Conservation (phyloP, 176 grass and related monocot genomes). For the Avena atlantica region DNA sequence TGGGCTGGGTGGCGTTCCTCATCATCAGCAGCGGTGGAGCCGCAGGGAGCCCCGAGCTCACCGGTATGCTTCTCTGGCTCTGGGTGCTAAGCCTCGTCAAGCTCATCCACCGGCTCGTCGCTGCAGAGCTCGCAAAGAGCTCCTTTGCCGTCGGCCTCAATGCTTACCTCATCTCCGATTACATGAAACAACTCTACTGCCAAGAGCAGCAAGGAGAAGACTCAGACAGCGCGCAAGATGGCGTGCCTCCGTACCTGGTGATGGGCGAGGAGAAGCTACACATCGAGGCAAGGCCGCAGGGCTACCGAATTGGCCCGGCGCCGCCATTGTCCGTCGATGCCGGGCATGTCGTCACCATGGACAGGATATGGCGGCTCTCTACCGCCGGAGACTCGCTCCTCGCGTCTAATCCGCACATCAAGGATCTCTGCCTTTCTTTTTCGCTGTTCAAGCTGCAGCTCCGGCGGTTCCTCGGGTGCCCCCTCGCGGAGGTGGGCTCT, state of each 20-base stretch:
- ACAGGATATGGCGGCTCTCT: no score
- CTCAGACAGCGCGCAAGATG: not conserved
- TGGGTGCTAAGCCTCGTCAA: conserved; percentile 63
- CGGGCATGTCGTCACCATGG: conserved; percentile 15
- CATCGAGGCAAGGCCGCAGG: conserved; percentile 47
- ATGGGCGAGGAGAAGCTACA: conserved; percentile 57
- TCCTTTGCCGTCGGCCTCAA: conserved; percentile 62
- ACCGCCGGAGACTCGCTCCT: no score
- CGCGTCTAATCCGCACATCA: not conserved
- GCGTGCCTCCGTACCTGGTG: conserved; percentile 46
- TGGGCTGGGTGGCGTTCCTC: conserved; percentile 63
- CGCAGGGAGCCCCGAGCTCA: conserved; percentile 48
- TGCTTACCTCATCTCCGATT: conserved; percentile 55
- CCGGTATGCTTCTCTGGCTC: conserved; percentile 54
- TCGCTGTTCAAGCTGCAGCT: conserved; percentile 58
- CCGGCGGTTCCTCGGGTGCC: conserved; percentile 52
- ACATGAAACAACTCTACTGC: conserved; percentile 55
- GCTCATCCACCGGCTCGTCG: conserved; percentile 56
- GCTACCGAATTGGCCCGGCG: conserved; percentile 40
- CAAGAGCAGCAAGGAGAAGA: conserved; percentile 12
- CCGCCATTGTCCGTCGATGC: conserved; percentile 12
- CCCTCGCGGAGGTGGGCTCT: conserved; percentile 45
- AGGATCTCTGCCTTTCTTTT: conserved; percentile 51
- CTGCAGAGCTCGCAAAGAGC: conserved; percentile 50
- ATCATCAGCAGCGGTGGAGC: conserved; percentile 49